Evolutionary conservation across 116 monocot species (phyloP), one percentile per base, ranked within the genome.

Genomic region (Zostera marina): DNA sequence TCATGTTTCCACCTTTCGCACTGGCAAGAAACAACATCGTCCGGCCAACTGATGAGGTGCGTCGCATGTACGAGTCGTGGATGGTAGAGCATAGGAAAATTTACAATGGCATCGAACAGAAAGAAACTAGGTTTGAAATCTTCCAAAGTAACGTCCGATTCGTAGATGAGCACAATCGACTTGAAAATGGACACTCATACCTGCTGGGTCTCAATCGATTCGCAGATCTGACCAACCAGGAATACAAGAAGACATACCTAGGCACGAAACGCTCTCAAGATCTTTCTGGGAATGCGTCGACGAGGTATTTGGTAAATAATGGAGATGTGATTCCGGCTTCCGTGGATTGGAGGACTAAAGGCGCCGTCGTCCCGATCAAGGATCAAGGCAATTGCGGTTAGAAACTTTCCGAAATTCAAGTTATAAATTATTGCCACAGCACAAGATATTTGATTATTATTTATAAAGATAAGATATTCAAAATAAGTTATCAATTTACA

Each of bases 211-310:
- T 86, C 51, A 86, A 69, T 51, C 65, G 65, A 22, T 81, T 85
- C 47, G 85, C 81, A 2, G 81, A 85, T 47, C 41, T 85, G 22
- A 85, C 70, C 51, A 81, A 86, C 70, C 76, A 71, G 41, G 86
- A 86, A 71, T 81, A 55, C 65, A 46, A 76, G 7, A 19, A 47
- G 10, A 42, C 0, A 65, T 76, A 55, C 52, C 55, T 78, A 7
- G 81, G 80, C 5, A 1, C 17, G 26, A 60, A 58, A 47, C 2
- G 24, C 15, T 2, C 41, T 1, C 15, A 24, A 52, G 41, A 40
- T 51, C 22, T 12, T 8, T 0, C 17, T 51, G 49, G 49, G 8
- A 51, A 17, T 4, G 58, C 19, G 13, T 9, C 15, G 22, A 56
- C 8, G 47, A 64, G 73, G 19, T 75, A 82, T 66, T 8, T 22